Percentiles rank a stretch among this genome's conserved stretches.
Evolutionary conservation across 495 filamentous ascomycete genomes (phyloP).

Genomic region (Penicillium paxilli): DNA sequence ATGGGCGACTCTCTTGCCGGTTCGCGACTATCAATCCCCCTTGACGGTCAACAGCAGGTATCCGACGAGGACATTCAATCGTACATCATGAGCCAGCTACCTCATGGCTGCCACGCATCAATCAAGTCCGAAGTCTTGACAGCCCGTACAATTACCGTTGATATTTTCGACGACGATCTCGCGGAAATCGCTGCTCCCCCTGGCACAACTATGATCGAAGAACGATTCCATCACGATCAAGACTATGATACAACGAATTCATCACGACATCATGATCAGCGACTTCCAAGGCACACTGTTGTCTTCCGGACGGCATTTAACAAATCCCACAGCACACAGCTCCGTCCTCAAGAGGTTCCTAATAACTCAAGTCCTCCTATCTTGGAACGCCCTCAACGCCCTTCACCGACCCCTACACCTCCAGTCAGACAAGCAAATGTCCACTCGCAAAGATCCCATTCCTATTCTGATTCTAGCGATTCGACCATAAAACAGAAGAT

Average conservation of each 20-base stretch:
- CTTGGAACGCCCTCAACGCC: neutral
- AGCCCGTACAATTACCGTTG: constrained; percentile 71
- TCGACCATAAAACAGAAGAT: neutral
- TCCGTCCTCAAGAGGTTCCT: constrained; percentile 24
- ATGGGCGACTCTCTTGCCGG: constrained; percentile 16
- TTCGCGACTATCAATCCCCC: constrained; percentile 29
- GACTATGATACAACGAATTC: constrained; percentile 19
- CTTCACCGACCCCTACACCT: neutral
- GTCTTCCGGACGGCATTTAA: constrained; percentile 49
- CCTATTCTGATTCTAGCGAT: neutral
- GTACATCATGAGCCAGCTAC: constrained; percentile 49
- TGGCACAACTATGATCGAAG: constrained; percentile 65
- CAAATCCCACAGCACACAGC: constrained; percentile 39
- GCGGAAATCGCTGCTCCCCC: constrained; percentile 63
- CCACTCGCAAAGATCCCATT: neutral
- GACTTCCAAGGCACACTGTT: constrained; percentile 41
- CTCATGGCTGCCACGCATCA: constrained; percentile 52
- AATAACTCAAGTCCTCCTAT: neutral
- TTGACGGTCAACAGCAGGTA: constrained; percentile 33
- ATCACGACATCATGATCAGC: constrained; percentile 14
- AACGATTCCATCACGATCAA: constrained; percentile 46
- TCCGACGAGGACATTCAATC: constrained; percentile 46
- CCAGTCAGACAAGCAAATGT: neutral
- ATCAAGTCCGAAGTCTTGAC: constrained; percentile 65
- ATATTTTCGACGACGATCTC: constrained; percentile 61